These are phyloP conservation scores for Dothidotthia symphoricarpi DNA, from an alignment of 2,329 filamentous ascomycete species.

Conservation along the genomic window DNA sequence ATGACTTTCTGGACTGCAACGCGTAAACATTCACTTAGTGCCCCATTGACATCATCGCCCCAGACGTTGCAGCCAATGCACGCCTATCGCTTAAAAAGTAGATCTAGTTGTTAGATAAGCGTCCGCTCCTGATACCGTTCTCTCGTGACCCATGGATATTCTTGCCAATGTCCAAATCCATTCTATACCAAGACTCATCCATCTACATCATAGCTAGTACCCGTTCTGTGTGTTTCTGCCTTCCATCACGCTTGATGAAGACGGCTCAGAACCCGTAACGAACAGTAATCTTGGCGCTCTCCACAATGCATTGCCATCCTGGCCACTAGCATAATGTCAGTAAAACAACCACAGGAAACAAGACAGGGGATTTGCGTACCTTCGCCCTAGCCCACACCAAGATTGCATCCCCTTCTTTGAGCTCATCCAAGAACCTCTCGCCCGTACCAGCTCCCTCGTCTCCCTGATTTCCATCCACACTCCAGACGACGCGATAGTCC, in stretches of 20 bases:
- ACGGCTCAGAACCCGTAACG: conserved; percentile 20
- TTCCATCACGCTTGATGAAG: no score
- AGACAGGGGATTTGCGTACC: no score
- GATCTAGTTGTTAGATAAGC: no score
- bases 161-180: no score
- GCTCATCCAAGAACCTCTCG: conserved; percentile 24
- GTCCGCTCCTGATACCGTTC: no score
- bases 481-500: conserved; percentile 25
- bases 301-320: conserved; percentile 31
- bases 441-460: conserved; percentile 29
- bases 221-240: no score
- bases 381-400: conserved; percentile 36
- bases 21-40: neutral
- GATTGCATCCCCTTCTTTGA: conserved; percentile 29
- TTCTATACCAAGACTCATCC: no score
- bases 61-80: neutral
- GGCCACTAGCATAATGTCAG: conserved; percentile 22
- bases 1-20: no score
- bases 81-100: no score
- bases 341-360: neutral
- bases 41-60: neutral
- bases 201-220: no score
- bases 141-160: no score
- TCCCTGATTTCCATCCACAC: conserved; percentile 6
- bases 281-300: conserved; percentile 18